Conservation (phyloP, 257 asterid genomes). For the Salvia rosmarinus region DNA sequence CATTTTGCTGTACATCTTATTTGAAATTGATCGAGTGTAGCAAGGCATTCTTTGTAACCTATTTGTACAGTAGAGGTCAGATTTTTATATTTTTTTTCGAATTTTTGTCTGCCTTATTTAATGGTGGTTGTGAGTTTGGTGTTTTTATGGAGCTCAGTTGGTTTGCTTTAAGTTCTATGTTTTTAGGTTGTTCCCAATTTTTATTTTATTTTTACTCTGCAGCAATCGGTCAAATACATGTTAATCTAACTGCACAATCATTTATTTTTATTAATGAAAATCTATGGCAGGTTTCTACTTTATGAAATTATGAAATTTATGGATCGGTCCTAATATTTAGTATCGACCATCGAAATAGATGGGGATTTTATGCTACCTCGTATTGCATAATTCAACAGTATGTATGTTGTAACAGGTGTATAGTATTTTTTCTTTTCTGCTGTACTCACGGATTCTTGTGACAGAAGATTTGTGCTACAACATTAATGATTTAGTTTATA, state of each 20-base stretch:
- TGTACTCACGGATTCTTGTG: no score
- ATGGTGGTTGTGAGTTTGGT: background rate
- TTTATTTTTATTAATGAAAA: no score
- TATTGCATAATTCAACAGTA: background rate
- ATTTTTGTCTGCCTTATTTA: conserved; percentile 27
- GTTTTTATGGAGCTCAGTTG: background rate
- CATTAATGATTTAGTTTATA: background rate
- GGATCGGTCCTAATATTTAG: background rate
- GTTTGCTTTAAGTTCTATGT: background rate
- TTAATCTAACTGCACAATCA: no score
- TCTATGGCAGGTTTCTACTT: no score
- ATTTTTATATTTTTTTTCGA: conserved; percentile 20
- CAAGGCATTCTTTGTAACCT: conserved; percentile 54
- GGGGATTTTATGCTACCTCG: no score
- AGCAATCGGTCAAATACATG: background rate
- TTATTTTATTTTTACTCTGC: no score
- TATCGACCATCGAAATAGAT: background rate
- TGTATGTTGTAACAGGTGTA: no score
- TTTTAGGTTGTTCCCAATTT: background rate
- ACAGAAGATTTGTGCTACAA: no score
- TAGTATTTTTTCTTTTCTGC: no score
- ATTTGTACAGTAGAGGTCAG: conserved; percentile 58
- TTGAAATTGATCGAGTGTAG: conserved; percentile 49
- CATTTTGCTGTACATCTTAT: conserved; percentile 54
- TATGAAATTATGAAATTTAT: background rate